phyloP scores from a whole-genome alignment of 1,284 basidiomycete genomes.

The Ustanciosporium gigantosporum region DNA sequence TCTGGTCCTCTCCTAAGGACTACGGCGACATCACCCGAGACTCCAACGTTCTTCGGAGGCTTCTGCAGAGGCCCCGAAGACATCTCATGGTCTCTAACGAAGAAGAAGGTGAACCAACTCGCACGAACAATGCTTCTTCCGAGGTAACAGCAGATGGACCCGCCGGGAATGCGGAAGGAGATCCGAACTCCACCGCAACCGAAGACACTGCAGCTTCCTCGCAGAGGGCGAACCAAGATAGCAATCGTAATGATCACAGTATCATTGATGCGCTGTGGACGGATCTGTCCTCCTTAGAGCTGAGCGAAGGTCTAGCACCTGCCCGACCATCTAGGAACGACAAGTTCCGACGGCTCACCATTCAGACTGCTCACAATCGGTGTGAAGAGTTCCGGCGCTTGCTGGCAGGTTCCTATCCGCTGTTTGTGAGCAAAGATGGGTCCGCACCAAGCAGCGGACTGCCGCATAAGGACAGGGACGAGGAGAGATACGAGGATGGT shows the following conservation, averaged over 20 bases:
- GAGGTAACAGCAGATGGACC: background rate
- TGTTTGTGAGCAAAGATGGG: slow-evolving; percentile 1
- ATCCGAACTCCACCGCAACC: background rate
- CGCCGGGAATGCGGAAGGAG: too few relatives aligned
- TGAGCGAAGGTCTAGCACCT: slow-evolving; percentile 27
- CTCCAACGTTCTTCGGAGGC: slow-evolving; percentile 28
- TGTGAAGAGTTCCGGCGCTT: slow-evolving; percentile 10
- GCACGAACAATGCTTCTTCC: background rate
- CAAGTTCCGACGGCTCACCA: slow-evolving; percentile 26
- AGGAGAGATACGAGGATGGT: slow-evolving; percentile 13
- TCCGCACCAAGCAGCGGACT: background rate
- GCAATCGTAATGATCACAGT: too few relatives aligned
- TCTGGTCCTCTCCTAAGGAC: slow-evolving; percentile 51
- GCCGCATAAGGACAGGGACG: background rate
- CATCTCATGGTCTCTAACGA: slow-evolving; percentile 2
- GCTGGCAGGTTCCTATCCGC: slow-evolving; percentile 20
- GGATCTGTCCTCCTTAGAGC: slow-evolving; percentile 16
- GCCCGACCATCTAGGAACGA: slow-evolving; percentile 33
- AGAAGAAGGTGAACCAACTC: background rate
- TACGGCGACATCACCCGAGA: slow-evolving; percentile 49
- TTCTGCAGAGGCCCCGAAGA: slow-evolving; percentile 28
- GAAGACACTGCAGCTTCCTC: background rate
- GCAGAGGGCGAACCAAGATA: background rate
- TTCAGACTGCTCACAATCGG: slow-evolving; percentile 19
- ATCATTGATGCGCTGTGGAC: slow-evolving; percentile 18